Evolutionary conservation across 2,329 filamentous ascomycete species (phyloP).

Genomic region (Proliferodiscus dingleyae): DNA sequence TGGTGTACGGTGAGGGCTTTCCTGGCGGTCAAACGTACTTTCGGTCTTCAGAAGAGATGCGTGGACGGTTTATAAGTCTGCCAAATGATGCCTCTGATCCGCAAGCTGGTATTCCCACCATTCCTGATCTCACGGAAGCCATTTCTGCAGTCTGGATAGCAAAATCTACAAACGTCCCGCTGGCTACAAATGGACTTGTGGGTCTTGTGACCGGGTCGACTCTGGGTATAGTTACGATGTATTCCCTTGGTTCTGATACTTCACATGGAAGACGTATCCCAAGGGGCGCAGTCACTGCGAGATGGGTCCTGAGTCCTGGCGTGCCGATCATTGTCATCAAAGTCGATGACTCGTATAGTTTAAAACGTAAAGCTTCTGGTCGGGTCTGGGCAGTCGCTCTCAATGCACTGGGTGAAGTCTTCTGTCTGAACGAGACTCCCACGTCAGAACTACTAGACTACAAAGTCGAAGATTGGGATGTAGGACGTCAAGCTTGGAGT

Average conservation of each 20-base stretch:
- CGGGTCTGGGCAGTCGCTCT: slow-evolving; percentile 89
- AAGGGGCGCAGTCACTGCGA: slow-evolving; percentile 75
- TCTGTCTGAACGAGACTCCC: slow-evolving; percentile 72
- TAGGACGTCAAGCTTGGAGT: slow-evolving; percentile 69
- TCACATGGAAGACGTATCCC: slow-evolving; percentile 57
- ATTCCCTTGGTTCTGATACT: slow-evolving; percentile 60
- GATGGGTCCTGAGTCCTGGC: slow-evolving; percentile 87
- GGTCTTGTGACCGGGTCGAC: slow-evolving; percentile 83
- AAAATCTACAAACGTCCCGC: slow-evolving; percentile 69
- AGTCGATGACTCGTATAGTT: slow-evolving; percentile 77
- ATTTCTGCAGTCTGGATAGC: slow-evolving; percentile 85
- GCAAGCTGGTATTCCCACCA: slow-evolving; percentile 68
- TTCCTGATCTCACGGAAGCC: slow-evolving; percentile 65
- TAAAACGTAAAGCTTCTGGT: slow-evolving; percentile 61
- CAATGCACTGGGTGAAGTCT: slow-evolving; percentile 90
- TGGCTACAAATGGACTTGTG: slow-evolving; percentile 69
- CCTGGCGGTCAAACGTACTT: slow-evolving; percentile 79
- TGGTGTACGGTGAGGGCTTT: slow-evolving; percentile 80
- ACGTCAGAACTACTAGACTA: slow-evolving; percentile 45
- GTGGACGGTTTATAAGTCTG: slow-evolving; percentile 67
- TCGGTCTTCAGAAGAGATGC: slow-evolving; percentile 66
- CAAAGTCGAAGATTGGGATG: slow-evolving; percentile 44
- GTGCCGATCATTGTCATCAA: slow-evolving; percentile 83
- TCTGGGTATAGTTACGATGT: slow-evolving; percentile 75
- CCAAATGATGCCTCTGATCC: slow-evolving; percentile 57